A percentile compares a stretch with the other conserved stretches of the same genome.
Conservation (phyloP, 148 eudicot species). For the Limonium bicolor region DNA sequence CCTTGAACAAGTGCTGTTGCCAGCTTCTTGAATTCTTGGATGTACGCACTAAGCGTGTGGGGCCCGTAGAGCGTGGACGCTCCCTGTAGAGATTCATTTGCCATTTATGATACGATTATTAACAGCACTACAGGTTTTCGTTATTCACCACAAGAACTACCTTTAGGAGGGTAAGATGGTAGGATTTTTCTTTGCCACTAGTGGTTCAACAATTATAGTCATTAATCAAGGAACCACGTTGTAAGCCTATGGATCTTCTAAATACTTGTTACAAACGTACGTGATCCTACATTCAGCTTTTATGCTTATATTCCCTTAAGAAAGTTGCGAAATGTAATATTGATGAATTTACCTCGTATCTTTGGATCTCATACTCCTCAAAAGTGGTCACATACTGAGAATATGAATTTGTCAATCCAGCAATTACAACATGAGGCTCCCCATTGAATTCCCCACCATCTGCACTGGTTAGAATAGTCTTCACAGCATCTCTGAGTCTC, state of each 20-base stretch:
- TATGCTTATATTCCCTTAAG: too few species aligned
- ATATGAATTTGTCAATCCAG: conserved; percentile 93
- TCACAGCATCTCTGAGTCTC: conserved; percentile 90
- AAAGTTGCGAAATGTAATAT: too few species aligned
- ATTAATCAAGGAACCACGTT: too few species aligned
- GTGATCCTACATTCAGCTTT: too few species aligned
- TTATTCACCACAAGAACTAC: too few species aligned
- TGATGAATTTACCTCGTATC: conserved; percentile 76
- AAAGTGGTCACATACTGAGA: conserved; percentile 86
- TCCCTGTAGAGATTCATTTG: conserved; percentile 54
- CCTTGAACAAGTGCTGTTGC: conserved; percentile 51
- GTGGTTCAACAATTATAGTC: too few species aligned
- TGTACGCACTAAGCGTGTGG: conserved; percentile 81
- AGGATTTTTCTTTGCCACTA: too few species aligned
- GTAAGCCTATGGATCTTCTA: too few species aligned
- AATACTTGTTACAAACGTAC: too few species aligned
- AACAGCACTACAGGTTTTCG: too few species aligned
- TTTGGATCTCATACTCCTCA: conserved; percentile 87
- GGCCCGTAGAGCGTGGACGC: conserved; percentile 96
- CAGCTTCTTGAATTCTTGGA: conserved; percentile 85
- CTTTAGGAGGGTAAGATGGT: too few species aligned
- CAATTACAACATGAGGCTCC: conserved; percentile 61
- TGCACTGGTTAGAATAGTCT: conserved; percentile 34
- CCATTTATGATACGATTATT: too few species aligned
- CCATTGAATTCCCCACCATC: conserved; percentile 30